These are phyloP conservation scores for Lagerstroemia speciosa DNA, from an alignment of 345 rosid genomes.

Conservation along the genomic window DNA sequence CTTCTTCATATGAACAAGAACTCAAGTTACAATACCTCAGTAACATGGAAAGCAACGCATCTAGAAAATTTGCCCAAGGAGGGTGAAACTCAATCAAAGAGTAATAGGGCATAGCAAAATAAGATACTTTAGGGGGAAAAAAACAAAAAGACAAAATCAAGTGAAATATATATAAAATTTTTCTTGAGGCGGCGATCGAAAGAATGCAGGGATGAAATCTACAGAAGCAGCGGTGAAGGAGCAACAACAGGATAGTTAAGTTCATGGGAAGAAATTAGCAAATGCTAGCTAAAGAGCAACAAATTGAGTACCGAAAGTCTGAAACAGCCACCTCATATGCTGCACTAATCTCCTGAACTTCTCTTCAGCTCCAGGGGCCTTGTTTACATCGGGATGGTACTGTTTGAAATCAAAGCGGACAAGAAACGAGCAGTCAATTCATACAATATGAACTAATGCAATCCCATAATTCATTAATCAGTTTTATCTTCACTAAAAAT, in stretches of 20 bases:
- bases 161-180: too few species aligned
- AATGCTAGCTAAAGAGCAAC: background rate
- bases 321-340: conserved; percentile 70
- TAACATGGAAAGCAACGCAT: too few species aligned
- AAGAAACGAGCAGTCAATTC: conserved; percentile 4
- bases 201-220: too few species aligned
- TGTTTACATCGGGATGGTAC: conserved; percentile 91
- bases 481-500: background rate
- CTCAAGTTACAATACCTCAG: background rate
- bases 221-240: too few species aligned
- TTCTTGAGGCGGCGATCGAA: too few species aligned
- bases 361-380: conserved; percentile 74
- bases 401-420: conserved; percentile 25
- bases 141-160: too few species aligned
- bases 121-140: too few species aligned
- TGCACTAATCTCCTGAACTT: conserved; percentile 92
- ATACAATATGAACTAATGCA: background rate
- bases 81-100: too few species aligned
- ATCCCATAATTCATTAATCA: conserved; percentile 1
- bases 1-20: background rate
- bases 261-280: background rate
- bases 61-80: too few species aligned
- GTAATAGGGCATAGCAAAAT: too few species aligned
- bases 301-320: conserved; percentile 2
- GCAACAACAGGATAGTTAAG: background rate